Conservation (phyloP, 1,284 basidiomycete species). For the Cryptococcus maquisensis region DNA sequence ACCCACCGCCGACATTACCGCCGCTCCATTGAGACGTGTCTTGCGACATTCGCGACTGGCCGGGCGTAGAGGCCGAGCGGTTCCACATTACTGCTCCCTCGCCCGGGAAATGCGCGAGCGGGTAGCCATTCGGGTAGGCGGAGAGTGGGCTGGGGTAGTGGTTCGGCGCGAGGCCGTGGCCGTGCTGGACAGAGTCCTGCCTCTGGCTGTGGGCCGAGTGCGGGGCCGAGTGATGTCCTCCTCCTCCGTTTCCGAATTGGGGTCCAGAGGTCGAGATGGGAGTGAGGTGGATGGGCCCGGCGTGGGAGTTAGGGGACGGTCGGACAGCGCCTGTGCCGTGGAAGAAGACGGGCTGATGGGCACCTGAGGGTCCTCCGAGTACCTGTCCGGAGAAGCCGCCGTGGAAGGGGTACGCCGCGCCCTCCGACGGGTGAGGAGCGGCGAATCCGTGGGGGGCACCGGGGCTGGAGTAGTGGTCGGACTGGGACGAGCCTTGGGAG, state of each 20-base stretch:
- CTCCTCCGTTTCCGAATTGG: slow-evolving; percentile 2
- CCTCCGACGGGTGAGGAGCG: slow-evolving; percentile 39
- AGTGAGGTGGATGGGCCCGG: slow-evolving; percentile 8
- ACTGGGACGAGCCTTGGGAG: slow-evolving; percentile 11
- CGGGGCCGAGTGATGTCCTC: background rate
- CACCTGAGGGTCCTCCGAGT: slow-evolving; percentile 13
- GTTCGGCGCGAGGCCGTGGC: slow-evolving; percentile 5
- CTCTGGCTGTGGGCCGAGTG: slow-evolving; percentile 1
- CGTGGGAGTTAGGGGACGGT: slow-evolving; percentile 1
- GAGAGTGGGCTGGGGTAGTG: slow-evolving; percentile 12
- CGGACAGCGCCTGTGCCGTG: slow-evolving; percentile 4
- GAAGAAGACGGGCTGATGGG: slow-evolving; percentile 8
- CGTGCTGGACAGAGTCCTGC: background rate
- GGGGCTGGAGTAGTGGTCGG: slow-evolving; percentile 21
- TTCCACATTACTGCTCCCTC: slow-evolving; percentile 7
- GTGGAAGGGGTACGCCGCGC: slow-evolving; percentile 31
- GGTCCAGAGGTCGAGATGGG: slow-evolving; percentile 9
- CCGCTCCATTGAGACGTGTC: slow-evolving; percentile 2
- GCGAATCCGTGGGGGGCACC: slow-evolving; percentile 33
- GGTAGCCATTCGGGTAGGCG: slow-evolving; percentile 9
- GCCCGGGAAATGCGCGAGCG: slow-evolving; percentile 18
- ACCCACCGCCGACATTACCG: slow-evolving; percentile 20
- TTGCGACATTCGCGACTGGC: slow-evolving; percentile 4
- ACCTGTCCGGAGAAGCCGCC: slow-evolving; percentile 27
- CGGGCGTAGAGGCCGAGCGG: slow-evolving; percentile 10